Conservation (phyloP, 192 early-diverging fungal genomes). For the Powellomyces hirtus region DNA sequence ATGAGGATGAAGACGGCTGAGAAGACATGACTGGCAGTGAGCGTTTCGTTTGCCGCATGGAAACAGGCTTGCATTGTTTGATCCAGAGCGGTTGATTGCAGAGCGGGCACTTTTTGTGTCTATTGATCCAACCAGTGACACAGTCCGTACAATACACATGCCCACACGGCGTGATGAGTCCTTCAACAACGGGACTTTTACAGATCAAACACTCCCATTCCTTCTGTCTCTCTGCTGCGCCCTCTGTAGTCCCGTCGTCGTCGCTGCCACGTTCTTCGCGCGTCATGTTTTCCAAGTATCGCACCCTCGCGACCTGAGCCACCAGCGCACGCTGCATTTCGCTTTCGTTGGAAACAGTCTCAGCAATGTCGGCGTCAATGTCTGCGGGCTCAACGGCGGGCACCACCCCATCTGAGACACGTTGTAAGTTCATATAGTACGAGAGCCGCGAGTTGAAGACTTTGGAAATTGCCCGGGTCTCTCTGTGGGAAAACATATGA, state of each 20-base stretch:
- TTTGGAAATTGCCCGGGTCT: slow-evolving; percentile 22
- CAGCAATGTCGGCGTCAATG: slow-evolving; percentile 10
- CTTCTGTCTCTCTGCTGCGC: neutral
- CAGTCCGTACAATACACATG: slow-evolving; percentile 44
- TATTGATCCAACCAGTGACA: slow-evolving; percentile 30
- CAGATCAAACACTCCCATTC: slow-evolving; percentile 33
- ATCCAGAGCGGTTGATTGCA: slow-evolving; percentile 32
- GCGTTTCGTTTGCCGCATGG: neutral
- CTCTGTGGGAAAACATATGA: slow-evolving; percentile 23
- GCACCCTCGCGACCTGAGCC: neutral
- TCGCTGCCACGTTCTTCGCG: neutral
- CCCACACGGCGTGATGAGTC: slow-evolving; percentile 43
- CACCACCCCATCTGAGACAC: slow-evolving; percentile 38
- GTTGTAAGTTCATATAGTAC: slow-evolving; percentile 42
- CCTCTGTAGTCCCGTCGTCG: neutral
- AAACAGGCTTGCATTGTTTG: slow-evolving; percentile 1
- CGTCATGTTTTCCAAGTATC: slow-evolving; percentile 16
- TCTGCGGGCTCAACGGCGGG: slow-evolving; percentile 22
- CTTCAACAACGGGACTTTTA: slow-evolving; percentile 23
- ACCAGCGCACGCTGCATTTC: slow-evolving; percentile 9
- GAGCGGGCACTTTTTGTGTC: slow-evolving; percentile 41
- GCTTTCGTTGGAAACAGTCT: neutral
- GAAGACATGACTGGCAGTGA: neutral
- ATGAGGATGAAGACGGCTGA: neutral
- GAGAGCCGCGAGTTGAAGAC: slow-evolving; percentile 43